A percentile compares a stretch with the other conserved stretches of the same genome.
phyloP scores from a whole-genome alignment of 345 rosid genomes.

The Citrus medica region DNA sequence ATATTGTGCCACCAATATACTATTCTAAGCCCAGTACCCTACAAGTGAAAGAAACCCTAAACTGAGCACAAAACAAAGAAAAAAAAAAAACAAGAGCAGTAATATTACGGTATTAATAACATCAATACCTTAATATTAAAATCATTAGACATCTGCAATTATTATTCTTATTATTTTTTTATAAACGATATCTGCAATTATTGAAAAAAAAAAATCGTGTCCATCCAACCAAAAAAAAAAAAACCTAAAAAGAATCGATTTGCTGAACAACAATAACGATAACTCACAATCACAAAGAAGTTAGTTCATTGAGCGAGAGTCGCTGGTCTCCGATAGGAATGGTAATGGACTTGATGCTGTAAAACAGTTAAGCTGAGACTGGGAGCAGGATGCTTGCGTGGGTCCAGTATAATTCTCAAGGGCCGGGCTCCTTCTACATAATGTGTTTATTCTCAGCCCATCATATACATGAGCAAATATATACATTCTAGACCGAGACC shows the following conservation, averaged over 20 bases:
- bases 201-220: neutral
- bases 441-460: neutral
- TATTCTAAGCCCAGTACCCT: neutral
- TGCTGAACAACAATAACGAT: neutral
- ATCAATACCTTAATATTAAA: neutral
- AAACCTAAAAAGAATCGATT: neutral
- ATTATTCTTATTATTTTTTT: too few species aligned
- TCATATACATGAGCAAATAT: too few species aligned
- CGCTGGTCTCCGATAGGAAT: neutral
- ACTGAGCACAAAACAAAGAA: neutral
- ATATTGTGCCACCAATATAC: neutral
- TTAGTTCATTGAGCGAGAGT: neutral
- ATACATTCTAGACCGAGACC: too few species aligned
- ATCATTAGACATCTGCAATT: neutral
- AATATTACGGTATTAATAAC: neutral
- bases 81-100: too few species aligned
- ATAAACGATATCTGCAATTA: too few species aligned
- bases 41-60: neutral
- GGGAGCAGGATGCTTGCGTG: neutral
- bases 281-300: neutral
- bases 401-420: neutral
- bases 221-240: neutral
- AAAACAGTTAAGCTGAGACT: neutral
- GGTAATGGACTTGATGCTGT: neutral
- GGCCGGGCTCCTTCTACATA: neutral